Evolutionary conservation across 2,329 filamentous ascomycete genomes (phyloP), one percentile per base, ranked within the genome.

Genomic region (Colletotrichum siamense): DNA sequence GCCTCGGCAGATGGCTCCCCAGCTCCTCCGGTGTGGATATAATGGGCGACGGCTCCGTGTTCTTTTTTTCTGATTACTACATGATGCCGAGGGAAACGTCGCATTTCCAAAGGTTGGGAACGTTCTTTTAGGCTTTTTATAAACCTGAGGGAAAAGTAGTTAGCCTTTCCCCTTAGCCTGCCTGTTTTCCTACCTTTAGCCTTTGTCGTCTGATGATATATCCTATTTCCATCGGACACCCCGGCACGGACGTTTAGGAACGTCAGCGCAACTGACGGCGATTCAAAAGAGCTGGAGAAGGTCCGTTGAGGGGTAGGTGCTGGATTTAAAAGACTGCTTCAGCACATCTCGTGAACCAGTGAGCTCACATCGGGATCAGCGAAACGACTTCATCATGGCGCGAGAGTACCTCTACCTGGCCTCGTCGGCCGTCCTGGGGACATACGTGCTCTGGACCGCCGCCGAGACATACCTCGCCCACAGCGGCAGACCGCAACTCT

Each of bases 391-490:
- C 49, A 28, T 4, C 52, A 77, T 77, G 75, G 75, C 71, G 24
- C 75, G 66, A 13, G 71, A 66, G 10, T 24, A 75, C 8, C 71
- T 77, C 24, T 77, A 75, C 22, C 62, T 75, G 13, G 61, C 52
- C 8, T 67, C 62, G 8, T 74, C 72, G 12, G 67, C 36, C 7
- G 30, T 71, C 30, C 16, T 77, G 5, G 71, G 71, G n/a, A 24
- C 62, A 6, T 77, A 75, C 18, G n/a, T 71, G 12, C 49, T 77
- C 36, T 77, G 71, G 71, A 75, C 75, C 2, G 30, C 52, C 18
- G 24, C 59, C 2, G 75, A 77, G 65, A 71, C 34, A 10, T 75
- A 65, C 52, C 12, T 75, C 30, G 10, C 24, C 16, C 9, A 49
- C 24, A 49, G 10, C 22, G 28, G 44, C 62, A 36, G 12, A 22